A percentile compares a stretch with the other conserved stretches of the same genome.
These are phyloP conservation scores for Calonectria naviculata DNA, from an alignment of 2,329 filamentous ascomycete species.

Conservation along the genomic window DNA sequence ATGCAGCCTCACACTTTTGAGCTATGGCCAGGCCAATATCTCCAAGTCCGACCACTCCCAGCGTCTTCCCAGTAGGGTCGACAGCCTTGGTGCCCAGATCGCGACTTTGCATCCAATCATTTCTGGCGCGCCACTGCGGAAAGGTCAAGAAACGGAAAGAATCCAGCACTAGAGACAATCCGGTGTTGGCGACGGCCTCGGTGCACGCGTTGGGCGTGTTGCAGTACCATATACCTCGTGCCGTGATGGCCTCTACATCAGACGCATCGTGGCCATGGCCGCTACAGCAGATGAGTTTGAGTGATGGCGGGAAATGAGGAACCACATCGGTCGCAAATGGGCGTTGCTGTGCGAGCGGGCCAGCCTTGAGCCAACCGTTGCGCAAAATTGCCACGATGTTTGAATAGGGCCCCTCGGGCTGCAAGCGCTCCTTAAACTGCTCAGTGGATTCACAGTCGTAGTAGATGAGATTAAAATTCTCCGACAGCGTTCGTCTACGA, in stretches of 20 bases:
- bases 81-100: constrained; percentile 12
- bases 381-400: constrained; percentile 27
- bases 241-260: constrained; percentile 19
- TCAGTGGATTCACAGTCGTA: constrained; percentile 28
- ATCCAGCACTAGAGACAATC: constrained; percentile 16
- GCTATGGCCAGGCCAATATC: constrained; percentile 21
- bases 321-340: constrained; percentile 27
- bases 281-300: constrained; percentile 30
- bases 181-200: constrained; percentile 19
- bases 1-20: constrained; percentile 20
- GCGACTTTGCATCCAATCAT: constrained; percentile 21
- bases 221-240: constrained; percentile 21
- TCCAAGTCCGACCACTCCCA: constrained; percentile 20
- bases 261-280: constrained; percentile 27
- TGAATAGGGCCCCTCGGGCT: constrained; percentile 24
- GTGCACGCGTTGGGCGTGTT: constrained; percentile 25
- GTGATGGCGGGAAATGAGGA: constrained; percentile 22
- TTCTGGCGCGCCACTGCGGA: constrained; percentile 23
- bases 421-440: constrained; percentile 26
- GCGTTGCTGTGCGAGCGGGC: constrained; percentile 22
- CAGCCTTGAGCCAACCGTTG: constrained; percentile 30
- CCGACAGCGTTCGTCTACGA: constrained; percentile 16
- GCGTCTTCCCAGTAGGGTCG: constrained; percentile 9
- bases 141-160: constrained; percentile 20
- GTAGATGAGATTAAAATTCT: constrained; percentile 23